These are phyloP conservation scores for Grosmannia penicillata DNA, from an alignment of 2,329 filamentous ascomycete genomes.

Conservation along the genomic window DNA sequence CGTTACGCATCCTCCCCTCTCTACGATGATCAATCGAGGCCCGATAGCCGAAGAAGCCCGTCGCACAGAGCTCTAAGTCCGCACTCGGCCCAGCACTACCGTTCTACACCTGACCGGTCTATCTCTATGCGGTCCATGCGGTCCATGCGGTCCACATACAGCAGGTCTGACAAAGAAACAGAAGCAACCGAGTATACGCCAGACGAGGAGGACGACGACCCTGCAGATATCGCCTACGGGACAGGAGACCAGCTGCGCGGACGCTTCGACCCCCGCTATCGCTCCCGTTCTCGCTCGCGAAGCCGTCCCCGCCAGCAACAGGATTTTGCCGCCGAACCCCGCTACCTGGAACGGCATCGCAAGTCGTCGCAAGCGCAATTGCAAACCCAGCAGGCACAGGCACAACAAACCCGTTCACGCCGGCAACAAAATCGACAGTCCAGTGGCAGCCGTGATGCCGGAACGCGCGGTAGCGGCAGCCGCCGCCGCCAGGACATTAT, in stretches of 20 bases:
- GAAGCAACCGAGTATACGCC: conserved; percentile 20
- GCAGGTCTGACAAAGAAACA: conserved; percentile 24
- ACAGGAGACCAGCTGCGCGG: conserved; percentile 6
- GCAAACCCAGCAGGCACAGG: background rate
- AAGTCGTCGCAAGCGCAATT: conserved; percentile 1
- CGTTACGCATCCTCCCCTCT: conserved; percentile 4
- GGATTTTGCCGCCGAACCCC: background rate
- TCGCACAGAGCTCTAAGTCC: conserved; percentile 18
- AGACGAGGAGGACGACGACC: conserved; percentile 17
- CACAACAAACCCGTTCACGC: conserved; percentile 1
- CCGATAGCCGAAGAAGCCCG: conserved; percentile 15
- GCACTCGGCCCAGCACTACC: conserved; percentile 20
- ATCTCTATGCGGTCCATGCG: no score
- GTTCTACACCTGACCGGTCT: conserved; percentile 22
- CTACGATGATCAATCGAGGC: conserved; percentile 14
- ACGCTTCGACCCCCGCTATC: conserved; percentile 6
- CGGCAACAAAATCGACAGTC: conserved; percentile 2
- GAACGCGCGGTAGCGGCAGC: conserved; percentile 4
- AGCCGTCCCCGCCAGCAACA: background rate
- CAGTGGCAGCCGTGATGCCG: conserved; percentile 5
- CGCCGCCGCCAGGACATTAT: conserved; percentile 6
- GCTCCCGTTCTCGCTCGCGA: background rate
- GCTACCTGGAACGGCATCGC: background rate
- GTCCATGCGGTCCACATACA: conserved; percentile 20
- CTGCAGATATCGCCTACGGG: conserved; percentile 8